Conservation (phyloP, 306 rosid genomes). For the Prunus mira region DNA sequence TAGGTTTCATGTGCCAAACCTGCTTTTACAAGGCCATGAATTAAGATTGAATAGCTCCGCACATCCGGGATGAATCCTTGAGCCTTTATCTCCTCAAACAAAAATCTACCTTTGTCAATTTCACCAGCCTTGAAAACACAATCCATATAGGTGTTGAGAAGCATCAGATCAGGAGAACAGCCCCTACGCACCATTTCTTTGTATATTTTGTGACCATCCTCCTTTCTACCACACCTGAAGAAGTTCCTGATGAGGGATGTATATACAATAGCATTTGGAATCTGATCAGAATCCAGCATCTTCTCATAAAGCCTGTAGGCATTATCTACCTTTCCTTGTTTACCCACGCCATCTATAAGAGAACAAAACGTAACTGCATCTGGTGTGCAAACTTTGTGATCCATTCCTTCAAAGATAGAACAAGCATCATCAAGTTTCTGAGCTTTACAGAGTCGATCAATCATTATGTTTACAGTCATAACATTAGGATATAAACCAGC, state of each 20-base stretch:
- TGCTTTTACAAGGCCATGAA: constrained; percentile 83
- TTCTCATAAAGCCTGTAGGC: constrained; percentile 88
- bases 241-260: constrained; percentile 81
- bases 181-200: constrained; percentile 72
- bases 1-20: constrained; percentile 82
- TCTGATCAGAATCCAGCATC: constrained; percentile 73
- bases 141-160: constrained; percentile 91
- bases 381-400: constrained; percentile 73
- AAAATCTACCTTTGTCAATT: constrained; percentile 71
- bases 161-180: constrained; percentile 76
- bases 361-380: constrained; percentile 73
- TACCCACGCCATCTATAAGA: constrained; percentile 93
- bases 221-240: constrained; percentile 83
- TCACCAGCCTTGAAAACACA: constrained; percentile 88
- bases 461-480: constrained; percentile 83
- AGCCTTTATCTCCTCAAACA: constrained; percentile 74
- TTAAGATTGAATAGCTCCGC: constrained; percentile 78
- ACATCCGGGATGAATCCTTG: constrained; percentile 68
- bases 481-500: constrained; percentile 90
- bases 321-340: constrained; percentile 68
- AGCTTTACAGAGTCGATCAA: constrained; percentile 83
- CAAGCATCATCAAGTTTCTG: constrained; percentile 80
- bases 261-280: constrained; percentile 65
- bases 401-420: constrained; percentile 76
- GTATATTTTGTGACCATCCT: constrained; percentile 95